Base-by-base conservation (phyloP, 2,329 filamentous ascomycete genomes). In the Phyllachora maydis region DNA sequence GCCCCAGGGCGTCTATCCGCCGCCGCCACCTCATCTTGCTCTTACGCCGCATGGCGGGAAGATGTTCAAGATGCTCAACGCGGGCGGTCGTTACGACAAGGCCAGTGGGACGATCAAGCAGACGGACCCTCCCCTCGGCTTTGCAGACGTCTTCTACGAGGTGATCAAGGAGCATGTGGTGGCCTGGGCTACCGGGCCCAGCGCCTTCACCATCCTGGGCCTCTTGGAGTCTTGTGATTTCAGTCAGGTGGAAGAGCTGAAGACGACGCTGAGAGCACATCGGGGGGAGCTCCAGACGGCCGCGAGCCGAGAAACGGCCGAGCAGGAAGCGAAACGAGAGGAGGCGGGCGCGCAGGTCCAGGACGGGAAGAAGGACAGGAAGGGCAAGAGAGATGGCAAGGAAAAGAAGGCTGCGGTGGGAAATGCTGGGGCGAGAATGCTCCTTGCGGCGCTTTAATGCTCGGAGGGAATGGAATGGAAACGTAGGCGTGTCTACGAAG, bases 11-110 rank as follows among this genome's bases (percentile, higher is more conserved):
- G 35, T 32, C 4, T 42, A 45, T 14, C 29, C 47, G 9, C 37
- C 47, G 10, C 35, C 47, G 4, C 41, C 39, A 12, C 39, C 46
- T 15, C 73, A 81, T 40, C 56, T 75, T 26, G 63, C 68, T 14
- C 54, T 63, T 36, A 59, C 63, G 18, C 42, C 67, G 1, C 59
- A 59, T 35, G 75, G 69, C 19, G 81, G 78, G 10, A 73, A 81
- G 28, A 75, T 93, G 71, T 62, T 95, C 38, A 93, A 92, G 54
- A 75, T 75, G 0, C 63, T 98, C 6, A 82, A 93, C 13, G 73
- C 81, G 26, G 88, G 88, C 19, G 88, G 90, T 14, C 71, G 69
- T 28, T 98, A 77, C 42, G 81, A 95, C 47, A 66, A 67, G 30
- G 59, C 59, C 20, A 59, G 66, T 3, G 81, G 81, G 47, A 67